A percentile compares a stretch with the other conserved stretches of the same genome.
Conservation (phyloP, 306 rosid species). For the Sicyos edulis region DNA sequence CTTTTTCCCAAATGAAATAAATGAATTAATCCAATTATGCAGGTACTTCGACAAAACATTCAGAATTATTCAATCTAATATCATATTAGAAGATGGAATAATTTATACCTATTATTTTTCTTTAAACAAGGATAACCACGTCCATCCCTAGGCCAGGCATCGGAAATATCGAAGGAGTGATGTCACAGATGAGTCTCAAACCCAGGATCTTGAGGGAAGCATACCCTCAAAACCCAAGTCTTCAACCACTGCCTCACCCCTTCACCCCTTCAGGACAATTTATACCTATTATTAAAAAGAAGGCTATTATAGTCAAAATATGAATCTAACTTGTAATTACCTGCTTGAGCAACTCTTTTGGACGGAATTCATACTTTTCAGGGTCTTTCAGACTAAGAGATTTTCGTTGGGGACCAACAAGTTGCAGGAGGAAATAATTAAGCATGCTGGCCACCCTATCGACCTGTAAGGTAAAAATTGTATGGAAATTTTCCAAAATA, state of each 20-base stretch:
- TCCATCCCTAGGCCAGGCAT: too few species aligned
- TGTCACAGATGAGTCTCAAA: too few species aligned
- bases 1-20: constrained; percentile 1
- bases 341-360: constrained; percentile 90
- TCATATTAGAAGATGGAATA: constrained; percentile 2
- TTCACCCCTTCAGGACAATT: too few species aligned
- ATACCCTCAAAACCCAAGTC: too few species aligned
- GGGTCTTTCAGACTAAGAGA: constrained; percentile 95
- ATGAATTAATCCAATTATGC: not conserved
- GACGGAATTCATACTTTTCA: constrained; percentile 93
- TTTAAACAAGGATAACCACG: too few species aligned
- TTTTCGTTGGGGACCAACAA: constrained; percentile 96
- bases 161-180: too few species aligned
- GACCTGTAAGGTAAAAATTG: constrained; percentile 46
- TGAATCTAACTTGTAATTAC: constrained; percentile 37
- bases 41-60: not conserved
- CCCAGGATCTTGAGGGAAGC: too few species aligned
- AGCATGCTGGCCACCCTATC: constrained; percentile 99
- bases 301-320: not conserved
- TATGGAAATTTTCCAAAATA: not conserved
- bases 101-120: not conserved
- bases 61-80: not conserved
- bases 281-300: not conserved
- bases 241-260: too few species aligned
- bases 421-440: constrained; percentile 88